Evolutionary conservation across 2,329 filamentous ascomycete species (phyloP).

Genomic region (Ophiostoma perfectum): DNA sequence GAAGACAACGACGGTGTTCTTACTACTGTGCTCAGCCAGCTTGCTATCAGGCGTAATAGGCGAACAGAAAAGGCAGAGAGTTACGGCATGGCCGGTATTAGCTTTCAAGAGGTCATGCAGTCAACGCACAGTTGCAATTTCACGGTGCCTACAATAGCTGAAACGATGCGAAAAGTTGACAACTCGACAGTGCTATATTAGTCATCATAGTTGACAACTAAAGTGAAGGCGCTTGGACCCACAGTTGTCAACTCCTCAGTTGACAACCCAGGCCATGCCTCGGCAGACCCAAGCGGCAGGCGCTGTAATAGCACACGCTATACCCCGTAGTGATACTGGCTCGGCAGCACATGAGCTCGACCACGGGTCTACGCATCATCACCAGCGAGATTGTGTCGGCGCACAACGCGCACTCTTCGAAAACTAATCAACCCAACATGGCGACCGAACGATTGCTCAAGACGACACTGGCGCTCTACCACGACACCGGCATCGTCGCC

Average conservation of each 20-base stretch:
- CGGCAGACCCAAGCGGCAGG: conserved; percentile 5
- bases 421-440: conserved; percentile 40
- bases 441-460: conserved; percentile 62
- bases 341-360: neutral
- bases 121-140: too few relatives aligned
- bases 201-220: neutral
- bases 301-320: neutral
- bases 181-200: neutral
- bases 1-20: too few relatives aligned
- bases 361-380: neutral
- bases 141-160: neutral
- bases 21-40: too few relatives aligned
- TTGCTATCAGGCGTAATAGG: too few relatives aligned
- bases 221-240: too few relatives aligned
- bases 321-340: neutral
- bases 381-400: neutral
- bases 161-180: neutral
- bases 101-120: too few relatives aligned
- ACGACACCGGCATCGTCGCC: conserved; percentile 41
- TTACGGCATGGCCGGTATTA: too few relatives aligned
- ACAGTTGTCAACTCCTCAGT: neutral
- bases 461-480: conserved; percentile 57
- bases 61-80: too few relatives aligned
- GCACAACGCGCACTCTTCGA: conserved; percentile 2
- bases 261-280: conserved; percentile 5